phyloP scores from a whole-genome alignment of 768 basidiomycete genomes.

The Lactarius hengduanensis region DNA sequence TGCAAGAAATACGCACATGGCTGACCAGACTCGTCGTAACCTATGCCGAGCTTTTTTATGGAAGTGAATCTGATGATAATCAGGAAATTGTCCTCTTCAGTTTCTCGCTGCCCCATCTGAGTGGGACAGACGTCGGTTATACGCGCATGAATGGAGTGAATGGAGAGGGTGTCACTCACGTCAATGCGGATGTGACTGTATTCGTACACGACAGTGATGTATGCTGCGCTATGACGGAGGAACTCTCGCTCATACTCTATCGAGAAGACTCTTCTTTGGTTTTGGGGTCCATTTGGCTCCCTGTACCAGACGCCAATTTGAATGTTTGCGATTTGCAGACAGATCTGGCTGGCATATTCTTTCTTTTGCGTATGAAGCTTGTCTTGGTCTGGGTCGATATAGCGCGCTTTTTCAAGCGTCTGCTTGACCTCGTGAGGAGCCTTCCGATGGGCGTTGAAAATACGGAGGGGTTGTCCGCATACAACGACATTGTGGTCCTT shows the following conservation, averaged over 20 bases:
- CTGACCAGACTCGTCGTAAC: constrained; percentile 16
- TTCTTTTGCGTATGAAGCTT: constrained; percentile 30
- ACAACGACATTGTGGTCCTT: constrained; percentile 33
- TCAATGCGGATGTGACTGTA: constrained; percentile 63
- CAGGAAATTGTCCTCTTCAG: constrained; percentile 15
- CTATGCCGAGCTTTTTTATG: constrained; percentile 25
- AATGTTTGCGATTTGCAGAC: constrained; percentile 55
- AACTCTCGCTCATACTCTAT: constrained; percentile 66
- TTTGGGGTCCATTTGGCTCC: constrained; percentile 23
- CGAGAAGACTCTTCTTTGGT: constrained; percentile 48
- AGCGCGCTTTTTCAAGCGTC: constrained; percentile 37
- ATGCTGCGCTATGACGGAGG: constrained; percentile 44
- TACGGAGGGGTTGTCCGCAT: constrained; percentile 29
- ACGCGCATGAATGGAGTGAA: not conserved
- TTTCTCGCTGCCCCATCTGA: constrained; percentile 22
- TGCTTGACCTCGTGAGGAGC: constrained; percentile 15
- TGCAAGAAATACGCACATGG: constrained; percentile 8
- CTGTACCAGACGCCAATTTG: constrained; percentile 67
- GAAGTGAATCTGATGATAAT: constrained; percentile 24
- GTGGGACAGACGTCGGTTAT: not conserved
- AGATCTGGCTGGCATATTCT: constrained; percentile 40
- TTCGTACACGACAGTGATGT: constrained; percentile 63
- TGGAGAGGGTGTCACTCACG: constrained; percentile 39
- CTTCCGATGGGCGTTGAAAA: constrained; percentile 22
- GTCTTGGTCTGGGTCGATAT: constrained; percentile 36